Evolutionary conservation across 495 filamentous ascomycete genomes (phyloP), one percentile per base, ranked within the genome.

Genomic region (Aspergillus panamensis): DNA sequence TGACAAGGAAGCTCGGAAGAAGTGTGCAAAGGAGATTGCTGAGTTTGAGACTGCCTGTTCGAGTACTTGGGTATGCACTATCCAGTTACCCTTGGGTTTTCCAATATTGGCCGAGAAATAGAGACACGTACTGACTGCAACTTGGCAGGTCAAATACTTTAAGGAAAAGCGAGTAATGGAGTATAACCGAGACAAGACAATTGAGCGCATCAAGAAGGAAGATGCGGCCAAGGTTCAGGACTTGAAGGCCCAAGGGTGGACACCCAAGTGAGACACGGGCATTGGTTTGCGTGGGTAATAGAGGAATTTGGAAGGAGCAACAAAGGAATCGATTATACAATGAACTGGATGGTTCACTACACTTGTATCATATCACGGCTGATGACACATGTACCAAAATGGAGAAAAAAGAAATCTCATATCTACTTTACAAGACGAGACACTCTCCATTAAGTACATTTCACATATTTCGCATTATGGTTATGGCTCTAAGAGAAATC

Each of bases 121-220:
- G 30, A 51, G 35, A 19, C 43, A 39, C 6, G 16, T 49, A 48
- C 68, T 71, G 45, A 71, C 51, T 25, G 1, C 29, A n/a, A 10
- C 29, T 49, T 19, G 21, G 51, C 29, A 97, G 93, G 91, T 97
- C 56, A 89, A 89, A 73, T 96, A 98, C 73, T 98, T 98, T 80
- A 96, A 97, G 74, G 89, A 96, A 69, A 85, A 90, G 73, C 80
- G 94, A 58, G 91, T 97, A 39, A 92, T 94, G 78, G 92, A 97
- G 55, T 81, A 86, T 66, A 88, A 96, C 57, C 89, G 90, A 68
- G 87, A 89, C 61, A 78, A 86, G 72, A 88, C 87, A 43, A 73
- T 97, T 35, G 86, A 87, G 72, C 82, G 82, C 61, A 81, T 98
- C 58, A 82, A 90, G 70, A 84, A 82, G 21, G 89, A 96, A 69